These are phyloP conservation scores for Cryphonectria radicalis DNA, from an alignment of 2,329 filamentous ascomycete species.

Conservation along the genomic window DNA sequence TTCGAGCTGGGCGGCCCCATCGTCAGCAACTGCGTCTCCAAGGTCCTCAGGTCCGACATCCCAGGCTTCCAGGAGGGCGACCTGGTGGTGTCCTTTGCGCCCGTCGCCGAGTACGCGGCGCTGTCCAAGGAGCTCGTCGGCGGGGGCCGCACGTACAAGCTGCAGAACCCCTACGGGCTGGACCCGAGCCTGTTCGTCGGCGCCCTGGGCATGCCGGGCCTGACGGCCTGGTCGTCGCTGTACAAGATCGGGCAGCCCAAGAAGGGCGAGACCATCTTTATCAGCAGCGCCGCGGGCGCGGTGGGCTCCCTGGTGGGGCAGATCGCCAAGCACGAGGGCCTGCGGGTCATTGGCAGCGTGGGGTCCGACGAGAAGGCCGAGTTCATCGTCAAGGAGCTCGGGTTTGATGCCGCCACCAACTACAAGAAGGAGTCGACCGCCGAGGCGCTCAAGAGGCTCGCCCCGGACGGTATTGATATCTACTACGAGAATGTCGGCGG, in stretches of 20 bases:
- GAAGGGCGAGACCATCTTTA: slow-evolving; percentile 79
- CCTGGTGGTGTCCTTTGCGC: slow-evolving; percentile 60
- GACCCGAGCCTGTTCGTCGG: slow-evolving; percentile 73
- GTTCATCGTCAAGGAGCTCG: slow-evolving; percentile 59
- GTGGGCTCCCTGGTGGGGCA: slow-evolving; percentile 85
- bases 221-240: slow-evolving; percentile 60
- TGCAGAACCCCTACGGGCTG: slow-evolving; percentile 72
- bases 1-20: slow-evolving; percentile 68
- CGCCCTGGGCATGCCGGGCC: slow-evolving; percentile 56
- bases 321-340: slow-evolving; percentile 78
- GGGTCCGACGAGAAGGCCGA: slow-evolving; percentile 80
- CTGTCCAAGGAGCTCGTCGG: slow-evolving; percentile 49
- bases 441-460: slow-evolving; percentile 71
- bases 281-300: slow-evolving; percentile 78
- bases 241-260: slow-evolving; percentile 74
- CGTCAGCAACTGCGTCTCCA: slow-evolving; percentile 64
- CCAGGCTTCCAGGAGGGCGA: slow-evolving; percentile 69
- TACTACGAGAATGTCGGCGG: slow-evolving; percentile 61
- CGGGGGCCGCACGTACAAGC: slow-evolving; percentile 50
- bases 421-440: slow-evolving; percentile 80
- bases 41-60: slow-evolving; percentile 70
- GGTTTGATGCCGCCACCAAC: slow-evolving; percentile 72
- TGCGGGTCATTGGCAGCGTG: slow-evolving; percentile 79
- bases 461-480: slow-evolving; percentile 77
- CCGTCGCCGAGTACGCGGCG: slow-evolving; percentile 71